phyloP scores from a whole-genome alignment of 192 early-diverging fungal species.

The Coemansia sp. region DNA sequence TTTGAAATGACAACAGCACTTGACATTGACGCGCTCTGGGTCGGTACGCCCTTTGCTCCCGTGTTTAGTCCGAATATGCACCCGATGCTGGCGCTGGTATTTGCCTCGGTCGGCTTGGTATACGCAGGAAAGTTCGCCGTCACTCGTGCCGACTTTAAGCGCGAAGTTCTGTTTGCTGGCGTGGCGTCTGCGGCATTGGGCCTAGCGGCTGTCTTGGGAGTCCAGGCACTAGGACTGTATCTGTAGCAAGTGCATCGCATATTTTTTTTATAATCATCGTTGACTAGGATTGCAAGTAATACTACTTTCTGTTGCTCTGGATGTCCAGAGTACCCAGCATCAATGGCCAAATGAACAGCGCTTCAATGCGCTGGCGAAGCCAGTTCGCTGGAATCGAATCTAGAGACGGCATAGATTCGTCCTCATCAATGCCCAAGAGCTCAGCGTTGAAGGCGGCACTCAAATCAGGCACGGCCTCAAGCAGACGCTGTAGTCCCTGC shows the following conservation, averaged over 20 bases:
- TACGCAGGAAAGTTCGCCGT: constrained; percentile 45
- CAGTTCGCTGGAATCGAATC: constrained; percentile 35
- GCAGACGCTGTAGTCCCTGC: constrained; percentile 38
- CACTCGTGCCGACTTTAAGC: constrained; percentile 21
- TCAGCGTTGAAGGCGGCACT: constrained; percentile 51
- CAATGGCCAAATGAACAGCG: constrained; percentile 54
- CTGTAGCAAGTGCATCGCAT: constrained; percentile 17
- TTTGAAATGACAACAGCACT: constrained; percentile 12
- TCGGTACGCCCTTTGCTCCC: constrained; percentile 33
- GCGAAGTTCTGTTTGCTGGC: constrained; percentile 34
- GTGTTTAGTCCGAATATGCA: constrained; percentile 34
- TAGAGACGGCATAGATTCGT: constrained; percentile 25
- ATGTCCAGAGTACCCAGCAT: constrained; percentile 52
- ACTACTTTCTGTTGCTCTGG: constrained; percentile 15
- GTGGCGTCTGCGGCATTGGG: constrained; percentile 43
- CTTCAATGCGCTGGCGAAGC: constrained; percentile 52
- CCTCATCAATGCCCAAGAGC: constrained; percentile 45
- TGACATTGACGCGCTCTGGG: constrained; percentile 37
- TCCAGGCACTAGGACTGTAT: constrained; percentile 43
- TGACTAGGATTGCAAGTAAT: neutral
- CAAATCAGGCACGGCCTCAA: constrained; percentile 41
- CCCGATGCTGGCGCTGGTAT: constrained; percentile 31
- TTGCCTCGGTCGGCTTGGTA: constrained; percentile 33
- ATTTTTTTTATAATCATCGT: neutral
- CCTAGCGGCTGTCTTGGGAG: constrained; percentile 37